Evolutionary conservation across 2,329 filamentous ascomycete species (phyloP).

Genomic region (Fonsecaea pedrosoi): DNA sequence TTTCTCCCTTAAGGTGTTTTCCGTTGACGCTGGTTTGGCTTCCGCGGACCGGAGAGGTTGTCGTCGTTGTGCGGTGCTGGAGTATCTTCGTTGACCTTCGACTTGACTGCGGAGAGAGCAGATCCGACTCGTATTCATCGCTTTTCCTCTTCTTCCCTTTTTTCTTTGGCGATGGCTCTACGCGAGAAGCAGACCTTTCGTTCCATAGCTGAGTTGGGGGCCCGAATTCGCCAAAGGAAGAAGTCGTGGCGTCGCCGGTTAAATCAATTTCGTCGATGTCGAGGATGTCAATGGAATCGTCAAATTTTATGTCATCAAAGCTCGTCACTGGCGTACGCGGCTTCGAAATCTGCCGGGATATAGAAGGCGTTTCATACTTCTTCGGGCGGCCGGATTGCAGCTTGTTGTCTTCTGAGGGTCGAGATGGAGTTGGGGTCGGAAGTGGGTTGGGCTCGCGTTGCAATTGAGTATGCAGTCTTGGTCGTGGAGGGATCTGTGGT

Average conservation of each 20-base stretch:
- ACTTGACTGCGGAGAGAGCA: constrained; percentile 25
- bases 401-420: constrained; percentile 26
- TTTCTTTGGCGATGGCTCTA: constrained; percentile 45
- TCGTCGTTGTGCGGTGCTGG: constrained; percentile 5
- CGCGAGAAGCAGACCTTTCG: constrained; percentile 51
- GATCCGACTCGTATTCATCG: constrained; percentile 48
- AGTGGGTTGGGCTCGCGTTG: constrained; percentile 21
- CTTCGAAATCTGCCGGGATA: constrained; percentile 24
- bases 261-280: constrained; percentile 54
- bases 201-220: constrained; percentile 52
- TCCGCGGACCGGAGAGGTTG: constrained; percentile 7
- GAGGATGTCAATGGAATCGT: constrained; percentile 40
- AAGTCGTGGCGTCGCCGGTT: constrained; percentile 43
- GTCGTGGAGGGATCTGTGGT: constrained; percentile 49
- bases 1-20: not conserved
- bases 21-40: constrained; percentile 12
- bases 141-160: constrained; percentile 58
- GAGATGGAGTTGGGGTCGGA: constrained; percentile 36
- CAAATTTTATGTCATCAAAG: constrained; percentile 27
- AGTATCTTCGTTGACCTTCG: constrained; percentile 22
- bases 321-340: constrained; percentile 23
- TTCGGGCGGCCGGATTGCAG: constrained; percentile 16
- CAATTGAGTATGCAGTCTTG: constrained; percentile 45
- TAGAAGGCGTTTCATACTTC: constrained; percentile 36
- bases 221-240: constrained; percentile 51